phyloP scores from a whole-genome alignment of 2,329 filamentous ascomycete genomes.

The Curvularia verruculosa region DNA sequence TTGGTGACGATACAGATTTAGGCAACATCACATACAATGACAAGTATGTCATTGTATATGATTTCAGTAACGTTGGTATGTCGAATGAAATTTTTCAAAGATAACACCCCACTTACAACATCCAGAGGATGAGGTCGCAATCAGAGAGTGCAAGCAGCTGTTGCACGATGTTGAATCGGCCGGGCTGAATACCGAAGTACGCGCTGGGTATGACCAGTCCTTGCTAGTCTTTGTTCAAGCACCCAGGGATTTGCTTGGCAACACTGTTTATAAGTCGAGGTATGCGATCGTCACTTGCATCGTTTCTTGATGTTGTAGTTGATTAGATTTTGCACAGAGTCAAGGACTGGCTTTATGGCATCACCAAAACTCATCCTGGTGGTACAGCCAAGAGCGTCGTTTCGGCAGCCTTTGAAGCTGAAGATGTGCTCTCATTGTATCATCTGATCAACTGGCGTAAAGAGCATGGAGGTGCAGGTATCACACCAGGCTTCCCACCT shows the following conservation, averaged over 20 bases:
- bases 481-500: constrained; percentile 70
- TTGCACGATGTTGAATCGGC: constrained; percentile 33
- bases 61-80: constrained; percentile 38
- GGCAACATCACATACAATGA: constrained; percentile 38
- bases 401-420: constrained; percentile 76
- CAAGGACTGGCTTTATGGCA: constrained; percentile 84
- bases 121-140: constrained; percentile 28
- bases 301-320: neutral
- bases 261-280: constrained; percentile 41
- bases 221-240: constrained; percentile 41
- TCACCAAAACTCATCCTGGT: constrained; percentile 68
- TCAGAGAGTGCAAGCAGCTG: constrained; percentile 29
- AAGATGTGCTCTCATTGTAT: constrained; percentile 77
- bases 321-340: constrained; percentile 57
- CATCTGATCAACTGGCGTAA: constrained; percentile 75
- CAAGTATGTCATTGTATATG: constrained; percentile 43
- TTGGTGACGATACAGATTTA: constrained; percentile 33
- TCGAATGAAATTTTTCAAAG: neutral
- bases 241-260: constrained; percentile 39
- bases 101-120: constrained; percentile 3
- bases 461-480: constrained; percentile 78
- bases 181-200: constrained; percentile 42
- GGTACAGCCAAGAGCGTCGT: constrained; percentile 43
- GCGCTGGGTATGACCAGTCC: constrained; percentile 38
- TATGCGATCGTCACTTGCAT: constrained; percentile 7